Conservation (phyloP, 169 alveolate genomes). For the Babesia ovis region DNA sequence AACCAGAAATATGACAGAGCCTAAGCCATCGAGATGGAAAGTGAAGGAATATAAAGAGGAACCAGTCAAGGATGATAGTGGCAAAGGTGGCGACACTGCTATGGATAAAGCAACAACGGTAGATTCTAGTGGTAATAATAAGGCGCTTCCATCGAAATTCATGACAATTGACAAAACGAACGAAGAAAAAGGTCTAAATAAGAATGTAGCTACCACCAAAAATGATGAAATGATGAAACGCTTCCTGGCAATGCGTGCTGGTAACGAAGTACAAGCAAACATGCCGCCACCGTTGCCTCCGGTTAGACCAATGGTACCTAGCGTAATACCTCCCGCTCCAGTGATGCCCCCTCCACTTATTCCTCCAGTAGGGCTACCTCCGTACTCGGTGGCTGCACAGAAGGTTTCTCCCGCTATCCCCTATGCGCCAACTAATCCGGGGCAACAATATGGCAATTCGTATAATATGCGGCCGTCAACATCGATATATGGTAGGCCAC, state of each 20-base stretch:
- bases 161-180: constrained; percentile 14
- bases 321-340: background rate
- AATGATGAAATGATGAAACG: constrained; percentile 28
- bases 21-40: background rate
- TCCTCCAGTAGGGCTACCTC: background rate
- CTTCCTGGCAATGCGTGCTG: constrained; percentile 22
- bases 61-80: background rate
- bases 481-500: background rate
- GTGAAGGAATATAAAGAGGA: background rate
- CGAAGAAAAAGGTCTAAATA: background rate
- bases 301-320: constrained; percentile 1
- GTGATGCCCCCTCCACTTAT: background rate
- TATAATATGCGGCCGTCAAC: background rate
- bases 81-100: background rate
- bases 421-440: background rate
- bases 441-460: background rate
- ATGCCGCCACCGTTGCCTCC: background rate
- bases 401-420: background rate
- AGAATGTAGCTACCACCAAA: background rate
- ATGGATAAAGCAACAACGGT: background rate
- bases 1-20: background rate
- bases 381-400: background rate
- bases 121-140: background rate
- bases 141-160: constrained; percentile 7
- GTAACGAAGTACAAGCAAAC: background rate